Percentiles rank a stretch among this genome's conserved stretches.
These are phyloP conservation scores for Gossypium schwendimanii DNA, from an alignment of 441 rosid species.

Conservation along the genomic window DNA sequence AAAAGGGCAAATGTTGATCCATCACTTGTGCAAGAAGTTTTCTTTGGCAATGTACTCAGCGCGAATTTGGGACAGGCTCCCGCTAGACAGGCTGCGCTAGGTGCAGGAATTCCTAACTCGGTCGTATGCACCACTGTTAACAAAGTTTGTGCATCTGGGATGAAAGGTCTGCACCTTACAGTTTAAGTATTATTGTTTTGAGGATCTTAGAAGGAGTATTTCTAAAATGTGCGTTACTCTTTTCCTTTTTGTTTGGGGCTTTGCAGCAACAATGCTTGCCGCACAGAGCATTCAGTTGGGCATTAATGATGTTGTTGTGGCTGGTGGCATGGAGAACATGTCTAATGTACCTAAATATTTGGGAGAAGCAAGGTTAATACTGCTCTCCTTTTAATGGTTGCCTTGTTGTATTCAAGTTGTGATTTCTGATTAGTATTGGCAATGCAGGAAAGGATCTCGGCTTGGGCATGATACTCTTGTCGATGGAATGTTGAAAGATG, in stretches of 20 bases:
- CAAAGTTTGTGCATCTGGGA: constrained; percentile 98
- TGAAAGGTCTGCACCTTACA: constrained; percentile 61
- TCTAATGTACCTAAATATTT: constrained; percentile 88
- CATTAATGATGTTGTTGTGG: constrained; percentile 82
- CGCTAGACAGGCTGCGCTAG: constrained; percentile 94
- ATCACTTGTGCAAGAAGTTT: constrained; percentile 79
- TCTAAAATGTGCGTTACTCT: neutral
- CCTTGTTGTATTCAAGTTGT: neutral
- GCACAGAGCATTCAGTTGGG: constrained; percentile 93
- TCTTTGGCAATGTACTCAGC: constrained; percentile 89
- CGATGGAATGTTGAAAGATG: constrained; percentile 97
- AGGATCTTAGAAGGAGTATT: neutral
- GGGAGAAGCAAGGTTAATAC: constrained; percentile 75
- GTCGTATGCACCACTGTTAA: constrained; percentile 85
- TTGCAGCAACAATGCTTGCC: constrained; percentile 85
- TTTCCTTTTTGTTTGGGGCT: constrained; percentile 11
- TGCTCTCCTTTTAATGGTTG: neutral
- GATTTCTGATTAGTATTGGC: constrained; percentile 18
- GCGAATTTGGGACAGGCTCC: constrained; percentile 98
- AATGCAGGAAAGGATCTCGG: constrained; percentile 86
- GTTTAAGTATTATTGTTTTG: constrained; percentile 1
- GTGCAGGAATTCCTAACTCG: constrained; percentile 86
- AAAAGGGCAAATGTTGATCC: constrained; percentile 84
- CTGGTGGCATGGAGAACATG: constrained; percentile 99
- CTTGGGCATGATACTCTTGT: constrained; percentile 90